Evolutionary conservation across 2,329 filamentous ascomycete species (phyloP).

Genomic region (Sclerotinia sclerotiorum): DNA sequence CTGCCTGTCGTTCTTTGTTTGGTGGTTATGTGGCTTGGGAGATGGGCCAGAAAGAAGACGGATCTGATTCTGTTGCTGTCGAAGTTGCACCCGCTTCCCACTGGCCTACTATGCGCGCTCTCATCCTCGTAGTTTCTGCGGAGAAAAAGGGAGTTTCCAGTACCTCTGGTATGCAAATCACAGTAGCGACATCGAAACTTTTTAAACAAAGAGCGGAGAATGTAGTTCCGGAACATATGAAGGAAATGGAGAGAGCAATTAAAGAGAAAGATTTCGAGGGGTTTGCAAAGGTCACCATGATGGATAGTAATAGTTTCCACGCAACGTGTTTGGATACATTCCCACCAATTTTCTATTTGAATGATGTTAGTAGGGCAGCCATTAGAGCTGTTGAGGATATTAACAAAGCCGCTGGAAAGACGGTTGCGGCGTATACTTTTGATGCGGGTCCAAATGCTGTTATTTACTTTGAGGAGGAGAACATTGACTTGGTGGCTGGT

Average conservation of each 20-base stretch:
- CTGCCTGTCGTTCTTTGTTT: conserved; percentile 88
- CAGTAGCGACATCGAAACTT: conserved; percentile 84
- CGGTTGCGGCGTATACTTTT: conserved; percentile 91
- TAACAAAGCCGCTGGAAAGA: conserved; percentile 75
- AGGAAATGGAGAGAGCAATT: conserved; percentile 80
- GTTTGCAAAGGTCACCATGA: conserved; percentile 92
- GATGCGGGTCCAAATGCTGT: conserved; percentile 97
- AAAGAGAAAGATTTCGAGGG: conserved; percentile 74
- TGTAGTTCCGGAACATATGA: conserved; percentile 83
- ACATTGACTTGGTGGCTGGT: conserved; percentile 71
- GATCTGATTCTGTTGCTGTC: conserved; percentile 82
- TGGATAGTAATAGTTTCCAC: conserved; percentile 96
- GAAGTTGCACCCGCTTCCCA: conserved; percentile 84
- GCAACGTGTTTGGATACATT: conserved; percentile 92
- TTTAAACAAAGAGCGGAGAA: conserved; percentile 73
- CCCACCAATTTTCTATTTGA: conserved; percentile 98
- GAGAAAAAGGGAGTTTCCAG: conserved; percentile 95
- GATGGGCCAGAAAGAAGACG: conserved; percentile 72
- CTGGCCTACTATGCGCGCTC: conserved; percentile 92
- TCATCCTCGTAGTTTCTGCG: conserved; percentile 87
- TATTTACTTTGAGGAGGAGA: conserved; percentile 86
- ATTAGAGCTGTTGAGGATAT: conserved; percentile 87
- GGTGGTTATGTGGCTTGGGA: conserved; percentile 97
- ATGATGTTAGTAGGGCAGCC: conserved; percentile 84
- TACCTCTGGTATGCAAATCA: conserved; percentile 95